Base-by-base conservation (phyloP, 2,329 filamentous ascomycete genomes). In the Harringtonia lauricola region DNA sequence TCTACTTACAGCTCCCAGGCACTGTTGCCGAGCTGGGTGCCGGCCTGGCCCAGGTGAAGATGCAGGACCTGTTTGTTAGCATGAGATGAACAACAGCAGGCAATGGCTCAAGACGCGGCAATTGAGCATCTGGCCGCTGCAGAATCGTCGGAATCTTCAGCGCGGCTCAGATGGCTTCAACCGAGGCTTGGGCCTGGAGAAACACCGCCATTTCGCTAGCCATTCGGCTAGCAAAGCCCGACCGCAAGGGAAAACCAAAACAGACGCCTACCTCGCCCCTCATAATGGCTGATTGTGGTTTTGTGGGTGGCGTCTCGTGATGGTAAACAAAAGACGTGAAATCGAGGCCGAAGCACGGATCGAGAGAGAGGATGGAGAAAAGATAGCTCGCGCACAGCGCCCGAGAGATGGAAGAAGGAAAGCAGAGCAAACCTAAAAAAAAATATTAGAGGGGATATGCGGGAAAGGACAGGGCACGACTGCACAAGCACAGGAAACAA, bases 1-100 rank as follows among this genome's bases (percentile, higher is more conserved):
- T n/a, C 2, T 3, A 45, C 79, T 60, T 74, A 84, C 80, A 84
- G 78, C 67, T 84, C 80, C 80, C 80, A 84, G 55, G 81, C 80
- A 60, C 77, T 81, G 71, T 83, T 83, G 59, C 80, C 81, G 51
- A 84, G 77, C 75, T 84, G 80, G 59, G 72, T 76, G 66, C 80
- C 81, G 67, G 81, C 80, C 71, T 84, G 75, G 62, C 75, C 75
- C 56, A 79, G 62, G 61, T 79, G 75, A 60, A 79, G 65, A 65
- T 79, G 75, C 65, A 79, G 68, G 64, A 79, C 71, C 75, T 79
- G 49, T 43, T 44, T 31, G 15, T 31, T 7, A 33, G 19, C 12
- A 41, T 3, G 36, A 37, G 8, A n/a, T 6, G n/a, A 35, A 35
- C 8, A 22, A 14, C 8, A 24, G 30, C 29, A 34, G 29, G n/a